These are phyloP conservation scores for Rhodotorula diobovata DNA, from an alignment of 768 basidiomycete genomes.

Conservation along the genomic window DNA sequence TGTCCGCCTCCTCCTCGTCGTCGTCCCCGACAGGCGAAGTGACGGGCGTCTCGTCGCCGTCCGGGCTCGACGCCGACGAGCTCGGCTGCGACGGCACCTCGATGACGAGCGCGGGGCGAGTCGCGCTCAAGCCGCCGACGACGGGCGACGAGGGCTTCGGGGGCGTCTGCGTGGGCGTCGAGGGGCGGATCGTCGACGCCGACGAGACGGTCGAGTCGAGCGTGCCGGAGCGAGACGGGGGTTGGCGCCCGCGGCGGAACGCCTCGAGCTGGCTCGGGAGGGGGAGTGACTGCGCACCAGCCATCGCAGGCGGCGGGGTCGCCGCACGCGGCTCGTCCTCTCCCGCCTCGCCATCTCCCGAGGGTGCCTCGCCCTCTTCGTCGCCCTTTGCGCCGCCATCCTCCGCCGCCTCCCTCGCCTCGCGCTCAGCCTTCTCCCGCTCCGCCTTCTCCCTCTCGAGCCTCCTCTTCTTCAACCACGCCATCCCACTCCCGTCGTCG, in stretches of 20 bases:
- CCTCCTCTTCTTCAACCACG: slow-evolving; percentile 26
- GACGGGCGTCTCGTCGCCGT: not conserved
- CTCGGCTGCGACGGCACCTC: not conserved
- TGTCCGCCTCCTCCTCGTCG: slow-evolving; percentile 1
- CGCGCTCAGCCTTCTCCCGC: not conserved
- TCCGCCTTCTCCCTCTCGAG: slow-evolving; percentile 6
- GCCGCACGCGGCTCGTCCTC: not conserved
- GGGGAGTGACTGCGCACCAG: not conserved
- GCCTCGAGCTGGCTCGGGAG: not conserved
- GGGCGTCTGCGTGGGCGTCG: slow-evolving; percentile 2
- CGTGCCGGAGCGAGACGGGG: slow-evolving; percentile 6
- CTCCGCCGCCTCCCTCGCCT: not conserved
- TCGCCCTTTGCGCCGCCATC: not conserved
- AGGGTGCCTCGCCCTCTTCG: no score
- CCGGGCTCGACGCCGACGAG: not conserved
- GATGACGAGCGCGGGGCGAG: not conserved
- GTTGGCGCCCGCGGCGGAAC: not conserved
- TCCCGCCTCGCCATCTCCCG: no score
- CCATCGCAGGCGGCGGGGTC: not conserved
- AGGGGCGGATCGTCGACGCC: slow-evolving; percentile 21
- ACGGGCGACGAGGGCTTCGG: not conserved
- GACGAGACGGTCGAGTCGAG: slow-evolving; percentile 27
- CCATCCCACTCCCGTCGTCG: slow-evolving; percentile 26
- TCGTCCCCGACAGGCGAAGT: not conserved
- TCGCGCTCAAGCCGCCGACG: not conserved